Percentiles rank a stretch among this genome's conserved stretches.
These are phyloP conservation scores for Talaromyces marneffei DNA, from an alignment of 2,329 filamentous ascomycete species.

Conservation along the genomic window DNA sequence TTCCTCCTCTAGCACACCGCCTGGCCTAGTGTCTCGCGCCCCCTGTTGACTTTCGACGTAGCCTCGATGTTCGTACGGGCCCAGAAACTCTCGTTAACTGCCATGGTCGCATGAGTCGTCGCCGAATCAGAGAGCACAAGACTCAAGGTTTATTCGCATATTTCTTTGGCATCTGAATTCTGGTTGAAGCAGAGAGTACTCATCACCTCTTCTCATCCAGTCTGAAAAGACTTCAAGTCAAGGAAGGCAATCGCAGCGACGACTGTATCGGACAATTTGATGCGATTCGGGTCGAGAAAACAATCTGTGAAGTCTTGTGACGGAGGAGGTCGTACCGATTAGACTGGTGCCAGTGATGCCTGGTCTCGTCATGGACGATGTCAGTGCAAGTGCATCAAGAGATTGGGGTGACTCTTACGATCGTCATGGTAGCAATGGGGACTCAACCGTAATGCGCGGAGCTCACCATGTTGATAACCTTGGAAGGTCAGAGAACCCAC, in stretches of 20 bases:
- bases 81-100: background rate
- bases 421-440: conserved; percentile 24
- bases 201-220: background rate
- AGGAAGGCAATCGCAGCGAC: background rate
- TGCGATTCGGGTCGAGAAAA: conserved; percentile 22
- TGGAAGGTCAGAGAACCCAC: conserved; percentile 20
- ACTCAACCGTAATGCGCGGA: conserved; percentile 16
- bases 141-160: background rate
- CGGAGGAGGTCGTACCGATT: conserved; percentile 13
- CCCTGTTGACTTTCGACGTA: background rate
- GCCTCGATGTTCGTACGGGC: background rate
- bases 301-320: conserved; percentile 13
- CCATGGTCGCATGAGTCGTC: conserved; percentile 4
- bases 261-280: conserved; percentile 1
- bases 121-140: background rate
- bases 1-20: background rate
- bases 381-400: conserved; percentile 24
- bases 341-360: conserved; percentile 31
- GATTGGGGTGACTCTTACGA: conserved; percentile 21
- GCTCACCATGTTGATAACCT: conserved; percentile 17
- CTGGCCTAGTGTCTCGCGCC: background rate
- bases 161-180: background rate
- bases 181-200: background rate
- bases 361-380: conserved; percentile 39
- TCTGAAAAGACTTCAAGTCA: background rate